Evolutionary conservation across 129 eudicot species (phyloP), one percentile per base, ranked within the genome.

Genomic region (Erigeron canadensis): DNA sequence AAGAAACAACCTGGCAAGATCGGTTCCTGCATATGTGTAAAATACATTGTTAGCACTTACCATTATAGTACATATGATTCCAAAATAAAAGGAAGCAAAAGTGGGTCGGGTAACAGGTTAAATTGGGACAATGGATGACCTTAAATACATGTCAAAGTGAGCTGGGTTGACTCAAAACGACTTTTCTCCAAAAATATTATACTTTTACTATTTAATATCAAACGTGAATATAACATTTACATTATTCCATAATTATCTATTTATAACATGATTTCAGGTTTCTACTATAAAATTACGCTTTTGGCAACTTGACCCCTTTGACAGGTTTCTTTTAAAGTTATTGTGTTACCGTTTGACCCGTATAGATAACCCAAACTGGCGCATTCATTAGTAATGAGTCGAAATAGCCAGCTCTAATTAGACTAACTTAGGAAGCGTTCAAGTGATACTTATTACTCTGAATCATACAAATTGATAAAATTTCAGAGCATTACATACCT

Each of bases 1-100:
- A 93, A 84, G 84, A 93, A 93, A 79, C 95, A 86, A 7, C 98
- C 98, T 6, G 96, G 98, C 70, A 93, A 75, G 38, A 93, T 88
- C 5, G 98, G 98, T 69, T 93, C 98, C 98, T 92, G 88, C n/a
- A 77, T 18, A 63, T 18, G 46, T 48, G 65, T 64, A 63, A 59
- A 63, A 65, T 41, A 63, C 15, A 64, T 28, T 28, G 34, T 28
- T 28, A 28, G 38, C 19, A 7, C n/a, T 39, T 38, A 19, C 19
- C 58, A 40, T 45, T 67, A 44, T n/a, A 38, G 15, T 54, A 63
- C n/a, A 50, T 74, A 21, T 7, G 9, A 56, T 42, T 13, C 50
- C 48, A 38, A 48, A 21, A 67, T 8, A 67, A 28, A 5, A 65
- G 3, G 55, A 42, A 16, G 40, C 55, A 44, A 44, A 11, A 44